Base-by-base conservation (phyloP, 139 green algal genomes). In the Nannochloris sp. region DNA sequence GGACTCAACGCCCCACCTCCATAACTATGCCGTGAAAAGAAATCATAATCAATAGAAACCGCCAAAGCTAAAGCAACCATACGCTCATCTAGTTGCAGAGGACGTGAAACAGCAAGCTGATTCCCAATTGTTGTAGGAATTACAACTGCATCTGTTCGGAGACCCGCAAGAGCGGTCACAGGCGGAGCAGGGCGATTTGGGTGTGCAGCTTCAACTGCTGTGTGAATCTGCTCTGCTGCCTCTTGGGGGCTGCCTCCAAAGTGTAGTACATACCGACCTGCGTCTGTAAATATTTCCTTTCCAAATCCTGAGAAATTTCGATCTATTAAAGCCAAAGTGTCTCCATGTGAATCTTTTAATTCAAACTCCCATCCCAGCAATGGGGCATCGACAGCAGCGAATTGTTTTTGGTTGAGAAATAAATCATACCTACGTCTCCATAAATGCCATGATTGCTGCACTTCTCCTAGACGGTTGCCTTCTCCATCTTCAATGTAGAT, bases 321-420 rank as follows among this genome's bases (percentile, higher is more conserved):
- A 73, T 96, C 89, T 12, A 96, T 90, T 2, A 96, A 75, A 4
- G 88, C 89, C 58, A 95, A 72, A 3, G 82, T 84, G 70, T 71
- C 71, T 30, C 87, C 85, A 8, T 60, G 6, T 19, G 71, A 61
- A 38, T 95, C 81, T 48, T 83, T 89, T 35, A 96, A 72, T 67
- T 87, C 73, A 73, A 96, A 96, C 59, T 96, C 87, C 88, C 87
- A 96, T 4, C 88, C 88, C 38, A 95, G 75, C 23, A 96, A 85
- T 58, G 60, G 79, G 19, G 82, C 83, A 12, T 83, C 67, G 46
- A 92, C 83, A 31, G 58, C 47, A 8, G 83, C 80, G 79, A 91
- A 91, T 71, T 94, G 87, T 24, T 62, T 62, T 45, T 46, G 29
- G 14, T 38, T 64, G 65, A 68, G 35, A 32, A 42, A 95, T 23